Percentiles rank a stretch among this genome's conserved stretches.
These are phyloP conservation scores for Fusarium floridanum DNA, from an alignment of 2,329 filamentous ascomycete genomes.

Conservation along the genomic window DNA sequence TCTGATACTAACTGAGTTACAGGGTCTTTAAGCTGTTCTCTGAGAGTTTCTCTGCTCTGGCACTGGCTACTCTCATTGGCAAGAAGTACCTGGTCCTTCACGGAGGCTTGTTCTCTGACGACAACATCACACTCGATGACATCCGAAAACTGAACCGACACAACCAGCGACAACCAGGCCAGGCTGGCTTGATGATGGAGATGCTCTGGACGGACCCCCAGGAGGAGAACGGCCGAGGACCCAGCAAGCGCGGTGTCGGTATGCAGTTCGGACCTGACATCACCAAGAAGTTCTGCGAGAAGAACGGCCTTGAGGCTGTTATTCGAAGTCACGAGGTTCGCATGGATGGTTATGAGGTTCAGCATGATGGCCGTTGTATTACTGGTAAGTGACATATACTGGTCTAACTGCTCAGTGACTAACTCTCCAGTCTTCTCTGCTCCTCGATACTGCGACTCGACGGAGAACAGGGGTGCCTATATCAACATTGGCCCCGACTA, in stretches of 20 bases:
- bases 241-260: slow-evolving; percentile 96
- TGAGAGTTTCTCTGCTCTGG: slow-evolving; percentile 95
- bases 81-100: slow-evolving; percentile 93
- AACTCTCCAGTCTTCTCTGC: slow-evolving; percentile 84
- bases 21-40: slow-evolving; percentile 97
- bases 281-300: slow-evolving; percentile 96
- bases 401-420: slow-evolving; percentile 9
- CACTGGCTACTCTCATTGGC: slow-evolving; percentile 91
- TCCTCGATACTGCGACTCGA: slow-evolving; percentile 96
- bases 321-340: slow-evolving; percentile 98
- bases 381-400: slow-evolving; percentile 71
- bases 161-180: slow-evolving; percentile 91
- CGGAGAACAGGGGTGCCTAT: slow-evolving; percentile 97
- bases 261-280: slow-evolving; percentile 97
- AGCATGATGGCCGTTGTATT: slow-evolving; percentile 95
- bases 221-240: slow-evolving; percentile 84
- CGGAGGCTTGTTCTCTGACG: slow-evolving; percentile 95
- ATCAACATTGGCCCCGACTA: slow-evolving; percentile 96
- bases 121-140: slow-evolving; percentile 91
- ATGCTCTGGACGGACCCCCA: slow-evolving; percentile 99
- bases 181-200: slow-evolving; percentile 98
- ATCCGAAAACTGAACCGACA: slow-evolving; percentile 94
- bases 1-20: slow-evolving; percentile 8
- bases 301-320: slow-evolving; percentile 92
- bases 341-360: slow-evolving; percentile 99